phyloP scores from a whole-genome alignment of 331 rosid genomes.

The Malus hybrid region DNA sequence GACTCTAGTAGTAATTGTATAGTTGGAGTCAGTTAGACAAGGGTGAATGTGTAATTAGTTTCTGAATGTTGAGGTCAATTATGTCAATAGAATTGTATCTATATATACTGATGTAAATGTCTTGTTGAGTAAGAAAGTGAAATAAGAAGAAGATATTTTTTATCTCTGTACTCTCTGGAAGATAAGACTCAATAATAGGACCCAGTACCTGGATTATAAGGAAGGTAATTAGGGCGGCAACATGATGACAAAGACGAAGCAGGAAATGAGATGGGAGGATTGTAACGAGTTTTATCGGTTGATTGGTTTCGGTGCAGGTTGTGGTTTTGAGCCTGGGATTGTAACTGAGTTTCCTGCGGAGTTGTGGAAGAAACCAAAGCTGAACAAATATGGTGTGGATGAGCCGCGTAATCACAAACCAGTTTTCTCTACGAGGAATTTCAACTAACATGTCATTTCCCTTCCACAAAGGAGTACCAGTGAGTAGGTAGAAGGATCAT shows the following conservation, averaged over 20 bases:
- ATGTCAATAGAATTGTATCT: no score
- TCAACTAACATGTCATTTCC: background rate
- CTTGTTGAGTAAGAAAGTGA: no score
- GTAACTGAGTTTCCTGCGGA: conserved; percentile 50
- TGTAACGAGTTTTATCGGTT: background rate
- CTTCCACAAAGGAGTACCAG: background rate
- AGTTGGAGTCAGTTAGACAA: no score
- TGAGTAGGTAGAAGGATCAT: background rate
- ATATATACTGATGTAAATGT: no score
- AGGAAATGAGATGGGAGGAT: background rate
- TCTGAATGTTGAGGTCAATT: no score
- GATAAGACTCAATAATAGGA: no score
- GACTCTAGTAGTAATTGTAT: no score
- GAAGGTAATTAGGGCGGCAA: background rate
- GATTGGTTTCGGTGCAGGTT: conserved; percentile 19
- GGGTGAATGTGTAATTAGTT: no score
- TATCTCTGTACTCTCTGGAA: no score
- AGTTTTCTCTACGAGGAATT: conserved; percentile 22
- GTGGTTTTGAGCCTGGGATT: conserved; percentile 41
- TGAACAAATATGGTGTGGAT: conserved; percentile 14
- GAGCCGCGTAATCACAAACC: conserved; percentile 19
- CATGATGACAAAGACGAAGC: conserved; percentile 8
- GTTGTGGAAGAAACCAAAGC: conserved; percentile 41
- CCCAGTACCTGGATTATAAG: conserved; percentile 44
- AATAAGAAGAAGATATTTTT: no score